A percentile compares a stretch with the other conserved stretches of the same genome.
phyloP scores from a whole-genome alignment of 139 green algal genomes.

The Raphidocelis subcapitata region DNA sequence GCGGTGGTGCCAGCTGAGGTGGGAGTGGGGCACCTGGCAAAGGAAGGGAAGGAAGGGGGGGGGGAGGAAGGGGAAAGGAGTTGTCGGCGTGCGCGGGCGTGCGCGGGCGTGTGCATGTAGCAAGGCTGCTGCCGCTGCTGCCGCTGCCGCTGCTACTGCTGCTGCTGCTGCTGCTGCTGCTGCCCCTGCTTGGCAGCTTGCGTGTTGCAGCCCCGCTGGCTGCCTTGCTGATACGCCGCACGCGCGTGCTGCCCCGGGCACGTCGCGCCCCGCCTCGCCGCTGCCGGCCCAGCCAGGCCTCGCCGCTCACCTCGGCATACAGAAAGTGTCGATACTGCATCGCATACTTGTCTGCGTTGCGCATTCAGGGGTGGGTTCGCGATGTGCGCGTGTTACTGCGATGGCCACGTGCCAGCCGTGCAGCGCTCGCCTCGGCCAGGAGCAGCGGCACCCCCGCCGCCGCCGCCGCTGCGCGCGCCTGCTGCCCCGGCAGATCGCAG shows the following conservation, averaged over 20 bases:
- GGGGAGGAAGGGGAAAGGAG: background rate
- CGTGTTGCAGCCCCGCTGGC: background rate
- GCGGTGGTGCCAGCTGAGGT: constrained; percentile 54
- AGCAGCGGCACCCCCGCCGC: no score
- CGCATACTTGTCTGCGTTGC: no score
- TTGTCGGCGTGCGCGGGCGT: background rate
- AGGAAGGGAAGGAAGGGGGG: constrained; percentile 44
- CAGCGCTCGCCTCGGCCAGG: no score
- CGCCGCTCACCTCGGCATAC: background rate
- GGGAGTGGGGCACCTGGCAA: constrained; percentile 33
- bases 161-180: background rate
- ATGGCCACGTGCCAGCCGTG: no score
- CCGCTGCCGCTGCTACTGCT: no score
- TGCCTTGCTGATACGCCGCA: no score
- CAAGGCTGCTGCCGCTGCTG: background rate
- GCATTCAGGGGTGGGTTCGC: no score
- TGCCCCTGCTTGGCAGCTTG: background rate
- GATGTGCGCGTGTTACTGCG: no score
- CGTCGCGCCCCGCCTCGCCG: background rate
- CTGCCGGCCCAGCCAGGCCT: background rate
- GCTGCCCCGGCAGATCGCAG: no score
- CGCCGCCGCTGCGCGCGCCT: no score
- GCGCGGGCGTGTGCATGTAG: background rate
- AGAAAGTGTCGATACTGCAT: no score
- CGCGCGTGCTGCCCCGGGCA: no score